Conservation (phyloP, 768 basidiomycete species). For the Rhodocollybia butyracea region DNA sequence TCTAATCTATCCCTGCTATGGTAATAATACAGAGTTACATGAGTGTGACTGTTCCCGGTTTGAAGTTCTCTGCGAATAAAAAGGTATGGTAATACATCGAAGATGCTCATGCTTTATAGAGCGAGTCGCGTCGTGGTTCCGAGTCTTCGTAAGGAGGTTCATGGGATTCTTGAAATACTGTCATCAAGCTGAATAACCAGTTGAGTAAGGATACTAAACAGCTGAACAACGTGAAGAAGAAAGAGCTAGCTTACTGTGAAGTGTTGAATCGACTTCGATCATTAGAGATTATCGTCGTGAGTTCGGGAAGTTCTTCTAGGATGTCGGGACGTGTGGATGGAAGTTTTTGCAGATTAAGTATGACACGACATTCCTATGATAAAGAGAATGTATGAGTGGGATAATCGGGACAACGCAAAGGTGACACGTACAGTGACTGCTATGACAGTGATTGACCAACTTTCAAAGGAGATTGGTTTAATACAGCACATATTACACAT, state of each 20-base stretch:
- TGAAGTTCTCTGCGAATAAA: no score
- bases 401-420: neutral
- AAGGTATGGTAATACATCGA: no score
- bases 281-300: conserved; percentile 11
- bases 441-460: conserved; percentile 10
- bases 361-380: conserved; percentile 13
- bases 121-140: neutral
- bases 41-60: no score
- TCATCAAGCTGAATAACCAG: neutral
- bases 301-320: conserved; percentile 5
- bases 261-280: neutral
- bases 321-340: neutral
- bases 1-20: no score
- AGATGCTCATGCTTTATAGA: no score
- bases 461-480: neutral
- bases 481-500: neutral
- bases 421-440: conserved; percentile 9
- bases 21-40: no score
- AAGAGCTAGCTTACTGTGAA: neutral
- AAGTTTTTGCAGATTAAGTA: conserved; percentile 14
- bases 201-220: neutral
- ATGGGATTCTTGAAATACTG: neutral
- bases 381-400: neutral
- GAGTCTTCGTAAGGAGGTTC: neutral
- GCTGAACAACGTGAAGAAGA: neutral